Percentiles rank a stretch among this genome's conserved stretches.
Conservation (phyloP, 768 basidiomycete genomes). For the Candolleomyces eurysporus region DNA sequence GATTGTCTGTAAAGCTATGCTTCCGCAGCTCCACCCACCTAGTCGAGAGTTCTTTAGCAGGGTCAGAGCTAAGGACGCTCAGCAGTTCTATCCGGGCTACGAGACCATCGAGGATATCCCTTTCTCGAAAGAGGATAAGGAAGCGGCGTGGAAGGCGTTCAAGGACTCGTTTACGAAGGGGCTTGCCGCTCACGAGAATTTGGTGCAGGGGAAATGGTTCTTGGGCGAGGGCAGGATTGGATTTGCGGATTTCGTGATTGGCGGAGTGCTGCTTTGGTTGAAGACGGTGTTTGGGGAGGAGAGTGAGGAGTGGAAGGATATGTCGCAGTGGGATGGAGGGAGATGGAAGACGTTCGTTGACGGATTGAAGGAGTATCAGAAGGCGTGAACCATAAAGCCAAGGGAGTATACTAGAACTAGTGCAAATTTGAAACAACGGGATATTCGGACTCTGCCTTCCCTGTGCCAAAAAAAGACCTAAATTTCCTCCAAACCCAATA, state of each 20-base stretch:
- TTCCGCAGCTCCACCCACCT: conserved; percentile 9
- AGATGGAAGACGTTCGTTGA: conserved; percentile 27
- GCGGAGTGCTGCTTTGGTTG: conserved; percentile 22
- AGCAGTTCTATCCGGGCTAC: neutral
- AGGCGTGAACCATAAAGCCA: too few relatives aligned
- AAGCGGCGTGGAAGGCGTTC: conserved; percentile 20
- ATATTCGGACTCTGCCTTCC: too few relatives aligned
- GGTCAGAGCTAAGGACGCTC: conserved; percentile 14
- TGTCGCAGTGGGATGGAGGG: conserved; percentile 34
- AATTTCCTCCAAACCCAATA: too few relatives aligned
- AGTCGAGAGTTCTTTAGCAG: conserved; percentile 15
- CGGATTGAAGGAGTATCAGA: conserved; percentile 20
- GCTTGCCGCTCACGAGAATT: too few relatives aligned
- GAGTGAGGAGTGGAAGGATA: conserved; percentile 35
- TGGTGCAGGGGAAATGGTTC: neutral
- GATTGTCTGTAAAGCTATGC: conserved; percentile 12
- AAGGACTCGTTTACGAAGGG: conserved; percentile 12
- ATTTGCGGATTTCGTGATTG: conserved; percentile 40
- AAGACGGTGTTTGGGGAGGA: conserved; percentile 30
- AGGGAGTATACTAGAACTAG: too few relatives aligned
- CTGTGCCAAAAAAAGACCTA: too few relatives aligned
- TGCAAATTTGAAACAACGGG: too few relatives aligned
- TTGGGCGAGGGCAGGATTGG: conserved; percentile 1
- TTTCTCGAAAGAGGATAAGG: conserved; percentile 14
- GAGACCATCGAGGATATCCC: conserved; percentile 23